Conservation (phyloP, 169 alveolate genomes). For the Theileria equi region DNA sequence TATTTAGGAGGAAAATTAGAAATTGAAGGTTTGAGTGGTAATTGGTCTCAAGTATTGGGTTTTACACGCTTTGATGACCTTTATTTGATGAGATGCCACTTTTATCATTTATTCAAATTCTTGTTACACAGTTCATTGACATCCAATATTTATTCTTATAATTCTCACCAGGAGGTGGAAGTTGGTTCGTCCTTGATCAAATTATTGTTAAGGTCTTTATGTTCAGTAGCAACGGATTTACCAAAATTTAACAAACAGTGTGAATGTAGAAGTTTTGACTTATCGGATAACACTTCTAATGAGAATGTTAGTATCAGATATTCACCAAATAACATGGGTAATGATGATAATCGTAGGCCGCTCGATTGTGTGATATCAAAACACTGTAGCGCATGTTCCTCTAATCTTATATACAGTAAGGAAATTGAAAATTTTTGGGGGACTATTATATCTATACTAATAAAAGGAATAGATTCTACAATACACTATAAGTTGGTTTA, state of each 20-base stretch:
- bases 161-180: background rate
- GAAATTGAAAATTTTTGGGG: slow-evolving; percentile 58
- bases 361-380: slow-evolving; percentile 25
- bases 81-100: slow-evolving; percentile 31
- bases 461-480: slow-evolving; percentile 13
- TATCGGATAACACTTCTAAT: background rate
- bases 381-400: slow-evolving; percentile 31
- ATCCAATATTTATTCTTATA: slow-evolving; percentile 3
- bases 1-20: slow-evolving; percentile 56
- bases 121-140: slow-evolving; percentile 31
- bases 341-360: background rate
- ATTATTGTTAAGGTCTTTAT: slow-evolving; percentile 18
- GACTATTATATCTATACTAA: slow-evolving; percentile 18
- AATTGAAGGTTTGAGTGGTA: slow-evolving; percentile 23
- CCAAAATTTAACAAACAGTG: background rate
- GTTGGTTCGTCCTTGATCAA: slow-evolving; percentile 1
- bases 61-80: background rate
- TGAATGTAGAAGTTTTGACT: background rate
- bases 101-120: slow-evolving; percentile 29
- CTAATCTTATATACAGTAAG: slow-evolving; percentile 30
- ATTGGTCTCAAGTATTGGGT: slow-evolving; percentile 40
- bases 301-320: slow-evolving; percentile 33
- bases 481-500: slow-evolving; percentile 25
- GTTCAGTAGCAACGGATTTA: slow-evolving; percentile 32
- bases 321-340: slow-evolving; percentile 20